Evolutionary conservation across 2,329 filamentous ascomycete genomes (phyloP), one percentile per base, ranked within the genome.

Genomic region (Fusarium burgessii): DNA sequence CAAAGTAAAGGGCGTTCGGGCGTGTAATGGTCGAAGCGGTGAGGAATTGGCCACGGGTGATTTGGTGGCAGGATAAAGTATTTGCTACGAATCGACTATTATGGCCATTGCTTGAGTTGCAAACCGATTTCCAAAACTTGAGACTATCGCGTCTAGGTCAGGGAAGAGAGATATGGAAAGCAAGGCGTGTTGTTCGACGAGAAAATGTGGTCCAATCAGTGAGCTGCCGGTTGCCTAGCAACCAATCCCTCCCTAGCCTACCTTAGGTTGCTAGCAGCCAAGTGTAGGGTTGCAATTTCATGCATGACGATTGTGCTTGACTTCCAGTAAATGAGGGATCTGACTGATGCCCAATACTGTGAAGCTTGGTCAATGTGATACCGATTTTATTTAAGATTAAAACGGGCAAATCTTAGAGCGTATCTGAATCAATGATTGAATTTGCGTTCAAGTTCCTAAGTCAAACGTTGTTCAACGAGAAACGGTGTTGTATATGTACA

Each of bases 31-130:
- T 71, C 56, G 59, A 55, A 47, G 56, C 29, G 67, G 57, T 62
- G 50, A 70, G 66, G 66, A 68, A 69, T 74, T 71, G 70, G 58
- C 49, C 51, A 63, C 49, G 50, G 20, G 40, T 67, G 38, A 20
- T 36, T 51, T 73, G 52, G 54, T 46, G 55, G 66, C 63, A 62
- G 18, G 70, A 54, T 80, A 79, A 78, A 70, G 55, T 72, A 81
- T 82, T 72, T 73, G 81, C 72, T 80, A 84, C 81, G 81, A 80
- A 81, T 82, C 77, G 71, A 76, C 76, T 72, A 70, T 77, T 72
- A 69, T 72, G 77, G 70, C 79, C 81, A 84, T 84, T 69, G 69
- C 79, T 77, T 76, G 72, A 74, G 77, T 71, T 69, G 73, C 72
- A 74, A 74, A 73, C 65, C 78, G 71, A 75, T 75, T 74, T 70